Evolutionary conservation across 2,329 filamentous ascomycete genomes (phyloP), one percentile per base, ranked within the genome.

Genomic region (Pseudomassariella vexata): DNA sequence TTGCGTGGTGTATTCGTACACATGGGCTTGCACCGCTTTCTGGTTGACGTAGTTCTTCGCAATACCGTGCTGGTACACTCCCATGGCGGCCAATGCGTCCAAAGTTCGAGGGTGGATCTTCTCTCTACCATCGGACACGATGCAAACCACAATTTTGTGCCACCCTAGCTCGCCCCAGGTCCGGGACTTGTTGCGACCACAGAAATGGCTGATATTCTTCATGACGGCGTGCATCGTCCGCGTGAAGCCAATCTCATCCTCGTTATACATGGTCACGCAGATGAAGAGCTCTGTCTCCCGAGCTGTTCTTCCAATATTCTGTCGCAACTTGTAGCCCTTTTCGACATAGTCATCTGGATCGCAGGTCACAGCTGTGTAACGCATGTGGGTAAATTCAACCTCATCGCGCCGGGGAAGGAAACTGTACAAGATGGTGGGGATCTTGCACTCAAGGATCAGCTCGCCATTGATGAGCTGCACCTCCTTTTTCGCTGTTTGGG

Each of bases 191-290:
- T 82, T 87, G 30, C 90, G 78, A 39, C 85, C 87, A 61, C 92
- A 95, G 85, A 98, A 95, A 68, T 90, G 89, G 58, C 95, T 90
- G 46, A 98, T 86, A 58, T 98, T 98, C 66, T 98, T 96, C 70
- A 96, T 90, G 5, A 98, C 88, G 58, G 92, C 92, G 30, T 82
- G 85, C 86, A 98, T 86, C 5, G 92, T 96, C 24, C 92, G 80
- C 16, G 92, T 88, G 55, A 98, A 95, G 38, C 95, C 69, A 44
- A 96, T 81, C 49, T 98, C 92, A 57, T 98, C 90, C 54, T 98
- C 92, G 54, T 98, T 98, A 67, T 98, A 98, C 90, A 95, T 95
- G 36, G 90, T 96, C 33, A 96, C 79, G 20, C 89, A 90, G 49
- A 96, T 95, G 60, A 96, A 95, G 2, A 96, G 68, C 63, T 96